Base-by-base conservation (phyloP, 2,329 filamentous ascomycete genomes). In the Trichoderma pleuroti region DNA sequence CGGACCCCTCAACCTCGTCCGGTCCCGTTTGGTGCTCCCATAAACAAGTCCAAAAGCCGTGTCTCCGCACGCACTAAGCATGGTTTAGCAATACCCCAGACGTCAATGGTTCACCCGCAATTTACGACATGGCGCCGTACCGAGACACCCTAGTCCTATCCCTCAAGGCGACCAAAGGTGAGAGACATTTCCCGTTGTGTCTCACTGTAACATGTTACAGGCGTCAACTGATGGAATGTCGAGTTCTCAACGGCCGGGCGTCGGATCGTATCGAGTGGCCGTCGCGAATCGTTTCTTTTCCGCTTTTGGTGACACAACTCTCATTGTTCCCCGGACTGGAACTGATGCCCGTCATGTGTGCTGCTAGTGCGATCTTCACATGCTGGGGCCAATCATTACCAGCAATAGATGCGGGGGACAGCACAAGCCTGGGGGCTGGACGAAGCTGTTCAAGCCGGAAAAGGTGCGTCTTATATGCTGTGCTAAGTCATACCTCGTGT, bases 51-150 rank as follows among this genome's bases (percentile, higher is more conserved):
- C 28, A 52, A 52, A 26, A 24, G 28, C 59, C 36, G 59, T 39
- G 54, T 36, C 66, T 68, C 66, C 56, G 56, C 66, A 68, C 28
- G 26, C 56, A 57, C 66, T 68, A 68, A n/a, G 11, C 30, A 60
- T 49, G 56, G 36, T 30, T 21, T 39, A 54, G 39, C 21, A 56
- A 34, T 66, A 16, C 46, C 30, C 42, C 28, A 30, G 18, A 54
- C 46, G 26, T 30, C 65, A 60, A 60, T 60, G 52, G 21, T 34
- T 46, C 42, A 32, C 52, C 42, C 26, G 64, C 18, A 54, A 42
- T 42, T 30, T 12, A 56, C 46, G 46, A 68, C 36, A 59, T 68
- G 65, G 65, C 30, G 52, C 54, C 28, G 60, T 36, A 36, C 46
- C 30, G 39, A 26, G 65, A 42, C 62, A 30, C 54, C 30, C 54